A percentile compares a stretch with the other conserved stretches of the same genome.
These are phyloP conservation scores for Candida pseudofarinosa DNA, from an alignment of 805 yeast species.

Conservation along the genomic window DNA sequence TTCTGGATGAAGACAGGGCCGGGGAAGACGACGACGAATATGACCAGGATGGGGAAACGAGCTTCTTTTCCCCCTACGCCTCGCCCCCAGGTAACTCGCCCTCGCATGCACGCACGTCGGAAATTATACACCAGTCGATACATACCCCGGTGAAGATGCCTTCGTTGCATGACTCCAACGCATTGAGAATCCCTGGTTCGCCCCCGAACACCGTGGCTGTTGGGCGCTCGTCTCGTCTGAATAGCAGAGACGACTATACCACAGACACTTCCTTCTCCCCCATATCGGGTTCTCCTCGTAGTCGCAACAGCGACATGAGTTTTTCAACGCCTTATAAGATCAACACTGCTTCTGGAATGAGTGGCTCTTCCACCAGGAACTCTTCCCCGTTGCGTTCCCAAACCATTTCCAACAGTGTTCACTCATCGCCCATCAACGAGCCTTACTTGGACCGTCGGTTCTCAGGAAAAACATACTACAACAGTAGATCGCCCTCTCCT, in stretches of 20 bases:
- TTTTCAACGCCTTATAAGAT: neutral
- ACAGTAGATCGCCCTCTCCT: slow-evolving; percentile 29
- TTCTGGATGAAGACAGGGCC: neutral
- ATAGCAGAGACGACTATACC: neutral
- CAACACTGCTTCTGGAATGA: neutral
- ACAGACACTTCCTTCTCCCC: neutral
- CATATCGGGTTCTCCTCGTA: neutral
- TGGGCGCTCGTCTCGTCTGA: neutral
- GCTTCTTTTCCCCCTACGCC: neutral
- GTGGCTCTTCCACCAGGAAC: slow-evolving; percentile 2
- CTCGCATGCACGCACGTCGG: slow-evolving; percentile 1
- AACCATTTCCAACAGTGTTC: slow-evolving; percentile 4
- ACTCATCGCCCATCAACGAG: slow-evolving; percentile 15
- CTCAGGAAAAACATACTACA: slow-evolving; percentile 4
- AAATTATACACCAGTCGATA: slow-evolving; percentile 5
- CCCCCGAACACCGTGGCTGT: neutral
- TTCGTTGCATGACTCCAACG: slow-evolving; percentile 3
- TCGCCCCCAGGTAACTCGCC: slow-evolving; percentile 1
- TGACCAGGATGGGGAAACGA: neutral
- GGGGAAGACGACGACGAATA: neutral
- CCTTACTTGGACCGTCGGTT: slow-evolving; percentile 11
- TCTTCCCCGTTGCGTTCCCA: slow-evolving; percentile 8
- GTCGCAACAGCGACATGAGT: slow-evolving; percentile 1
- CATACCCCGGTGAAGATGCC: slow-evolving; percentile 12
- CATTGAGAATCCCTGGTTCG: neutral